A percentile compares a stretch with the other conserved stretches of the same genome.
These are phyloP conservation scores for Wickerhamiella infanticola DNA, from an alignment of 1,139 yeast species.

Conservation along the genomic window DNA sequence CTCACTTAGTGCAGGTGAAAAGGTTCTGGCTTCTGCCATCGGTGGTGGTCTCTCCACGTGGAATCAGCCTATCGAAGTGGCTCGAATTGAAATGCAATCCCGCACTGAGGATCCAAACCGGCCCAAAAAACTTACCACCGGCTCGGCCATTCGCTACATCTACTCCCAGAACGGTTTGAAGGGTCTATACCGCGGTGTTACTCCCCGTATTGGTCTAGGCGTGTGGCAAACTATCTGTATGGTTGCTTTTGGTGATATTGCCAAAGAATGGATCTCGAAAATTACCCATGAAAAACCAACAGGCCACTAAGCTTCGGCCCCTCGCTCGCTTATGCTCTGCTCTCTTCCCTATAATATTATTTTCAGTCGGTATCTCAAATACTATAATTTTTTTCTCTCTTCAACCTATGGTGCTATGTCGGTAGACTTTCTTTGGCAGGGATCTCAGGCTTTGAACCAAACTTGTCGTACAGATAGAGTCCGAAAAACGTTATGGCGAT, in stretches of 20 bases:
- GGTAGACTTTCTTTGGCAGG: background rate
- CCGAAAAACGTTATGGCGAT: constrained; percentile 51
- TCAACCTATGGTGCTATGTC: background rate
- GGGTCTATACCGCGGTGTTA: constrained; percentile 91
- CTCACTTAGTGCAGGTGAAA: constrained; percentile 57
- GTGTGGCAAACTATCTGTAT: constrained; percentile 97
- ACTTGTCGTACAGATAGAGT: constrained; percentile 51
- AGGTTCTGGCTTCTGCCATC: constrained; percentile 69
- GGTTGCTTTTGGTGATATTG: constrained; percentile 98
- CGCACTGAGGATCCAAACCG: constrained; percentile 85
- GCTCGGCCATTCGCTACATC: constrained; percentile 68
- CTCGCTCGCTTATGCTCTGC: too few relatives aligned
- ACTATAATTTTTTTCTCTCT: background rate
- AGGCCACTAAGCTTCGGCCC: constrained; percentile 17
- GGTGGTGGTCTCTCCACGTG: constrained; percentile 98
- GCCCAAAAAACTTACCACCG: constrained; percentile 77
- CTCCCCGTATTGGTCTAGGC: constrained; percentile 92
- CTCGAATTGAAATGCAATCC: constrained; percentile 95
- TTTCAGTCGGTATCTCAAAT: background rate
- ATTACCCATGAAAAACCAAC: constrained; percentile 40
- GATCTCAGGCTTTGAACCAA: constrained; percentile 32
- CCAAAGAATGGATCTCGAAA: constrained; percentile 46
- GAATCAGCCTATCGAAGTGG: constrained; percentile 98
- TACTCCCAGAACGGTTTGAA: constrained; percentile 67
- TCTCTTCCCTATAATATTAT: too few relatives aligned